Percentiles rank a stretch among this genome's conserved stretches.
Conservation (phyloP, 352 stramenopile species). For the Phytophthora cryptogea region DNA sequence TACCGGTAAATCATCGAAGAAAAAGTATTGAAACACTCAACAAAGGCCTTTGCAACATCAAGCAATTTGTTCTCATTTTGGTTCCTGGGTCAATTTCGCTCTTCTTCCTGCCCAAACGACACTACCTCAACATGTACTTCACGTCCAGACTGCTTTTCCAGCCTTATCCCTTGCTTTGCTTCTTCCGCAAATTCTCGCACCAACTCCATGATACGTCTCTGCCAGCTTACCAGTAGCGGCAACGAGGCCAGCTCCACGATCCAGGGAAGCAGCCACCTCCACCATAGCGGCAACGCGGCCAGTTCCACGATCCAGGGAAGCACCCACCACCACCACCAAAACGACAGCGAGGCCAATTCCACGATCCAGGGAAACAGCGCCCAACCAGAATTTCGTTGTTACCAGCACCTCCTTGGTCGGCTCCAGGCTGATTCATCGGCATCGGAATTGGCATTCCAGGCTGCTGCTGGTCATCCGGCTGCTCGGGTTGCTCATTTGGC, state of each 20-base stretch:
- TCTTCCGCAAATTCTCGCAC: neutral
- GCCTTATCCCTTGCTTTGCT: neutral
- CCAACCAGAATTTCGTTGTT: constrained; percentile 9
- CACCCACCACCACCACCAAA: constrained; percentile 2
- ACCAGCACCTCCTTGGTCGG: constrained; percentile 4
- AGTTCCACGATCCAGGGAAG: constrained; percentile 25
- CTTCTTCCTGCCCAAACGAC: neutral
- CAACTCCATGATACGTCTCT: neutral
- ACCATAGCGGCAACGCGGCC: constrained; percentile 22
- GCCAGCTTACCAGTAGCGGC: constrained; percentile 6
- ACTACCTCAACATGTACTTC: neutral
- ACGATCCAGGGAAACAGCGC: neutral
- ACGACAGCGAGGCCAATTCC: constrained; percentile 2
- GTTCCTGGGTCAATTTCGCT: neutral
- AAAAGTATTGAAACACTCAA: too few relatives aligned
- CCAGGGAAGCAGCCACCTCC: constrained; percentile 16
- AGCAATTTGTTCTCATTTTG: neutral
- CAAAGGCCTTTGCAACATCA: neutral
- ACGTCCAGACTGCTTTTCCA: neutral
- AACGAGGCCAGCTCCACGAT: constrained; percentile 22
- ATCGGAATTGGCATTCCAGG: neutral
- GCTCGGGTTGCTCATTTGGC: neutral
- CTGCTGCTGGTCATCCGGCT: neutral
- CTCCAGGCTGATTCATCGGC: neutral
- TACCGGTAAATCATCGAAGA: too few relatives aligned